These are phyloP conservation scores for Tilletiaria anomala DNA, from an alignment of 1,284 basidiomycete genomes.

Conservation along the genomic window DNA sequence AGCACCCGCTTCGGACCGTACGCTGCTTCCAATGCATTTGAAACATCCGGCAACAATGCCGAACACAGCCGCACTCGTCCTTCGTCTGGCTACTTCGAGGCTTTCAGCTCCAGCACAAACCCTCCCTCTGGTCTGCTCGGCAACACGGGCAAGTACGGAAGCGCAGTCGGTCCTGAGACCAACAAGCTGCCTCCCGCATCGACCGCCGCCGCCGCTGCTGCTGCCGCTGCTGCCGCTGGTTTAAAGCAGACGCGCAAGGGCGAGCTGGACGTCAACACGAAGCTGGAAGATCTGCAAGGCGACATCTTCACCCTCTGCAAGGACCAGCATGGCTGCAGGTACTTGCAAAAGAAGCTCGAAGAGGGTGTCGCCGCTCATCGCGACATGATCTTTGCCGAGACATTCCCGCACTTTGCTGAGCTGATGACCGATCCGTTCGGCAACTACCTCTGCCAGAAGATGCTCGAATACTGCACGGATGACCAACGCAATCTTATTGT, in stretches of 20 bases:
- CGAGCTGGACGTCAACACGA: conserved; percentile 61
- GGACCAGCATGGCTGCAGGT: conserved; percentile 97
- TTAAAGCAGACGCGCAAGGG: conserved; percentile 55
- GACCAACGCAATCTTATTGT: conserved; percentile 95
- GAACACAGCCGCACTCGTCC: conserved; percentile 16
- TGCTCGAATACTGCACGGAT: conserved; percentile 92
- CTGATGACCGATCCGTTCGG: conserved; percentile 99
- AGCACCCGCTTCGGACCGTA: too few relatives aligned
- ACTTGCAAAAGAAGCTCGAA: conserved; percentile 97
- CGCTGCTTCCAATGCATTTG: too few relatives aligned
- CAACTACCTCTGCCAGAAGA: conserved; percentile 97
- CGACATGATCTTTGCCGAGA: conserved; percentile 98
- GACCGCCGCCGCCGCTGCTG: not conserved
- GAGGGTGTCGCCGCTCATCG: conserved; percentile 63
- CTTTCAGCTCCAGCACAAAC: conserved; percentile 13
- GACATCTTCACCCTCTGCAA: conserved; percentile 85
- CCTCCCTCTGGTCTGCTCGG: conserved; percentile 9
- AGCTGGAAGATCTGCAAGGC: conserved; percentile 85
- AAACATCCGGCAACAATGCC: conserved; percentile 13
- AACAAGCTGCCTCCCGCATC: not conserved
- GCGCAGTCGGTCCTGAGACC: conserved; percentile 1
- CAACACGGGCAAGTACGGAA: conserved; percentile 16
- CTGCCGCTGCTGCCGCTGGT: conserved; percentile 35
- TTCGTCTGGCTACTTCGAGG: conserved; percentile 24
- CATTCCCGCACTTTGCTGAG: conserved; percentile 92